Conservation (phyloP, 1,139 yeast species). For the Suhomyces terraborum region DNA sequence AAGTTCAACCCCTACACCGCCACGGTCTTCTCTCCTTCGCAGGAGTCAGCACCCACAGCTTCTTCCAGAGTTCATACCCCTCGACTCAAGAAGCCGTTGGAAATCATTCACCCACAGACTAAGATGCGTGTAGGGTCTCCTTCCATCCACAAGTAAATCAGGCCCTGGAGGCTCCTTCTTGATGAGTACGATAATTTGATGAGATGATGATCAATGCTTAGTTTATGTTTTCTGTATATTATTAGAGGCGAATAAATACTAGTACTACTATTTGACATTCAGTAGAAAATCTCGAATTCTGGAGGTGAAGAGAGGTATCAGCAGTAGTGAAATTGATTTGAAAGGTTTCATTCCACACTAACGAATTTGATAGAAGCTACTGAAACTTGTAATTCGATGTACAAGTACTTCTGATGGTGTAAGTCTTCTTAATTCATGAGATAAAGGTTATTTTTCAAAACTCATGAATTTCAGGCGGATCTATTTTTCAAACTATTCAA, state of each 20-base stretch:
- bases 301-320: too few relatives aligned
- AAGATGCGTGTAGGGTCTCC: slow-evolving; percentile 68
- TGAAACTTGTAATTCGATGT: too few relatives aligned
- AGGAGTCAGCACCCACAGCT: slow-evolving; percentile 13
- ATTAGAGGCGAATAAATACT: slow-evolving; percentile 4
- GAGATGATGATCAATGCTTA: slow-evolving; percentile 1
- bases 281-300: too few relatives aligned
- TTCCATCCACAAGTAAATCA: slow-evolving; percentile 20
- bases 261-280: too few relatives aligned
- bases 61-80: slow-evolving; percentile 49
- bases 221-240: slow-evolving; percentile 7
- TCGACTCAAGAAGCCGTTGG: slow-evolving; percentile 62
- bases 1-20: slow-evolving; percentile 66
- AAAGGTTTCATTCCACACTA: too few relatives aligned
- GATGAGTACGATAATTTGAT: neutral
- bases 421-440: too few relatives aligned
- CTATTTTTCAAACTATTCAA: too few relatives aligned
- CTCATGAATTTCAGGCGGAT: too few relatives aligned
- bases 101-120: slow-evolving; percentile 78
- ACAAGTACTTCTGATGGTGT: too few relatives aligned
- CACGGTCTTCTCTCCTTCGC: slow-evolving; percentile 51
- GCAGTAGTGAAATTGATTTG: too few relatives aligned
- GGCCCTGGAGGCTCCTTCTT: slow-evolving; percentile 1
- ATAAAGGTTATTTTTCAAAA: too few relatives aligned
- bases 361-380: too few relatives aligned